These are phyloP conservation scores for Podaxis sp. DNA, from an alignment of 768 basidiomycete genomes.

Conservation along the genomic window DNA sequence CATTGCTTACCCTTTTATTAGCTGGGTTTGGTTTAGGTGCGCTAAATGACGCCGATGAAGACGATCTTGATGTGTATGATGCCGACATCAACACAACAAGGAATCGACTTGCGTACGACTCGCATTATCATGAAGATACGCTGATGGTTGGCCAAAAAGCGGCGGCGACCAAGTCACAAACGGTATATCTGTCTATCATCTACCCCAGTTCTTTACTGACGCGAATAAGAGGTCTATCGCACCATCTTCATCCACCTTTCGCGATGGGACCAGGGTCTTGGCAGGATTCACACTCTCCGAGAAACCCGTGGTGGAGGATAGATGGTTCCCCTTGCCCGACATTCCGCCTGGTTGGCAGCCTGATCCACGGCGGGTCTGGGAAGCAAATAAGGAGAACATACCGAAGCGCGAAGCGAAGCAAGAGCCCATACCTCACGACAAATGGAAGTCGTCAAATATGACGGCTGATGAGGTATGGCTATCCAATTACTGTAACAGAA, in stretches of 20 bases:
- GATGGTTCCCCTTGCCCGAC: constrained; percentile 81
- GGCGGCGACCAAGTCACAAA: constrained; percentile 19
- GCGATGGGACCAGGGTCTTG: constrained; percentile 72
- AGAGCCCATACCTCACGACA: constrained; percentile 33
- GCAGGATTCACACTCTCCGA: constrained; percentile 73
- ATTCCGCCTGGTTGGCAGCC: constrained; percentile 85
- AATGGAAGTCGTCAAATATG: constrained; percentile 52
- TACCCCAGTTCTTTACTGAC: constrained; percentile 20
- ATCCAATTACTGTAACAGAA: background rate
- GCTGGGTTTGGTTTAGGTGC: constrained; percentile 90
- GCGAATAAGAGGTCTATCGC: constrained; percentile 30
- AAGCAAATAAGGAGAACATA: constrained; percentile 49
- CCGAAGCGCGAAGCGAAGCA: constrained; percentile 21
- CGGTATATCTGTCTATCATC: constrained; percentile 25
- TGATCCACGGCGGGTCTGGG: constrained; percentile 76
- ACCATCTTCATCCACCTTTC: constrained; percentile 40
- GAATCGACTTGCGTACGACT: constrained; percentile 65
- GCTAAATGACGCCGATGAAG: constrained; percentile 91
- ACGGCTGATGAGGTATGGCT: constrained; percentile 69
- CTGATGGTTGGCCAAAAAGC: constrained; percentile 38
- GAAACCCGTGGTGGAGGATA: constrained; percentile 65
- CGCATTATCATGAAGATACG: constrained; percentile 53
- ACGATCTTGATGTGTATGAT: constrained; percentile 86
- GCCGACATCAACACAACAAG: constrained; percentile 31
- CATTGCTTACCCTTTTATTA: constrained; percentile 23